Conservation (phyloP, 2,329 filamentous ascomycete genomes). For the Cladosporium sp. region DNA sequence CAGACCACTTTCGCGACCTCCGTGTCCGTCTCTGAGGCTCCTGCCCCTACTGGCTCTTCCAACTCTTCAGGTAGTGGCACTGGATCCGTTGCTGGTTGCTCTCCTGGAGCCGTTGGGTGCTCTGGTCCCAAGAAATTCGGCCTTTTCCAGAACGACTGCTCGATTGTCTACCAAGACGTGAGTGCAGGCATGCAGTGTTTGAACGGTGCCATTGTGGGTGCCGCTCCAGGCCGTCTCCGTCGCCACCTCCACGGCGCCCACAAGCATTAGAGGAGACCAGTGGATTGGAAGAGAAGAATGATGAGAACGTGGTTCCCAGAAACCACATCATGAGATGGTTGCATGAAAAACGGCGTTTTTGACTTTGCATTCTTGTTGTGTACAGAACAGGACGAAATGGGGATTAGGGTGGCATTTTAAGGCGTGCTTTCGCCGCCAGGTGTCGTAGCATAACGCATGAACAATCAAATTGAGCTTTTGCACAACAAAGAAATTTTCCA, state of each 20-base stretch:
- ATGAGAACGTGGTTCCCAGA: background rate
- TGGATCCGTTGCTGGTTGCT: too few species aligned
- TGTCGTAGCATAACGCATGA: background rate
- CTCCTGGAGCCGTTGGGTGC: constrained; percentile 33
- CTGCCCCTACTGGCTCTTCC: constrained; percentile 5
- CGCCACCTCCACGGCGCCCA: constrained; percentile 13
- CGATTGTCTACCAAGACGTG: constrained; percentile 39
- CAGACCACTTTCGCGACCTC: constrained; percentile 8
- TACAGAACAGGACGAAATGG: background rate
- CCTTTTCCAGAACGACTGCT: constrained; percentile 39
- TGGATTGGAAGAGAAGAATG: background rate
- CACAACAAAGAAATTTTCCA: background rate
- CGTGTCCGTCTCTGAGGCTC: background rate
- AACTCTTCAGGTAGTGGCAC: background rate
- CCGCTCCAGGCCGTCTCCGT: constrained; percentile 12
- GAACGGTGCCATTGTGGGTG: constrained; percentile 30
- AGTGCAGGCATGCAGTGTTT: constrained; percentile 38
- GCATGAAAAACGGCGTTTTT: background rate
- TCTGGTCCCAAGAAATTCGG: constrained; percentile 40
- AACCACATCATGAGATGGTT: background rate
- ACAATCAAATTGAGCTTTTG: background rate
- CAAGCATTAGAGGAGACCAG: constrained; percentile 10
- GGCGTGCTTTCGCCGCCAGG: background rate
- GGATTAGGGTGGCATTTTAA: background rate
- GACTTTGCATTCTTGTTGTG: background rate